Evolutionary conservation across 305 asterid species (phyloP).

Genomic region (Galium porrigens): DNA sequence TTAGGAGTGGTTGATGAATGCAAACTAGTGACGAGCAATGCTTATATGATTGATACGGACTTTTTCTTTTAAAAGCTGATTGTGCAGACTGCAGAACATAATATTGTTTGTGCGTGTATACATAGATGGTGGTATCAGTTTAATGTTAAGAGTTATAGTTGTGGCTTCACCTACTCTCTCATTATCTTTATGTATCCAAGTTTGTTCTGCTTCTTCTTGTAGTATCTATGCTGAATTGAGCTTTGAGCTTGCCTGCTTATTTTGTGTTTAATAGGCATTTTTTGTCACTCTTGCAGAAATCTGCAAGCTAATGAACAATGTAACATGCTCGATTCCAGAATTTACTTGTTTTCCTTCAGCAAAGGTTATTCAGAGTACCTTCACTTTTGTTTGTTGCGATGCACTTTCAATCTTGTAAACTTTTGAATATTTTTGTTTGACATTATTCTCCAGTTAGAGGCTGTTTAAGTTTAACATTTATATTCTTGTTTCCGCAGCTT

Average conservation of each 20-base stretch:
- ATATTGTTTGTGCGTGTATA: no score
- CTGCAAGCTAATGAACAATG: constrained; percentile 74
- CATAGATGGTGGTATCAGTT: background rate
- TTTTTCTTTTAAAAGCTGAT: background rate
- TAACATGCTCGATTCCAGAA: constrained; percentile 83
- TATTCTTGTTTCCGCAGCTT: constrained; percentile 43
- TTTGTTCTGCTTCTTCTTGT: background rate
- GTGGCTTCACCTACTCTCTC: background rate
- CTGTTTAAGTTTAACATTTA: background rate
- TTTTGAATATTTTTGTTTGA: constrained; percentile 4
- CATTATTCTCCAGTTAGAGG: background rate
- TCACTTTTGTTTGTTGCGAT: background rate
- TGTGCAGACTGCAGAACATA: background rate
- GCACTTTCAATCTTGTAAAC: background rate
- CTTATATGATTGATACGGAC: background rate
- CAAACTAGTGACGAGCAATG: background rate
- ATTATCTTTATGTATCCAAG: background rate
- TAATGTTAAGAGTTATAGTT: background rate
- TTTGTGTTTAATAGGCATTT: constrained; percentile 11
- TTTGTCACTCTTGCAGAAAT: constrained; percentile 44
- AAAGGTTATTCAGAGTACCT: constrained; percentile 35
- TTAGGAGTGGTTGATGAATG: background rate
- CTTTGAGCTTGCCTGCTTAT: background rate
- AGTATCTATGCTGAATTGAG: background rate
- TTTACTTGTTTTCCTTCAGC: constrained; percentile 79